Percentiles rank a stretch among this genome's conserved stretches.
Evolutionary conservation across 1,284 basidiomycete genomes (phyloP).

Genomic region (Tilletia indica): DNA sequence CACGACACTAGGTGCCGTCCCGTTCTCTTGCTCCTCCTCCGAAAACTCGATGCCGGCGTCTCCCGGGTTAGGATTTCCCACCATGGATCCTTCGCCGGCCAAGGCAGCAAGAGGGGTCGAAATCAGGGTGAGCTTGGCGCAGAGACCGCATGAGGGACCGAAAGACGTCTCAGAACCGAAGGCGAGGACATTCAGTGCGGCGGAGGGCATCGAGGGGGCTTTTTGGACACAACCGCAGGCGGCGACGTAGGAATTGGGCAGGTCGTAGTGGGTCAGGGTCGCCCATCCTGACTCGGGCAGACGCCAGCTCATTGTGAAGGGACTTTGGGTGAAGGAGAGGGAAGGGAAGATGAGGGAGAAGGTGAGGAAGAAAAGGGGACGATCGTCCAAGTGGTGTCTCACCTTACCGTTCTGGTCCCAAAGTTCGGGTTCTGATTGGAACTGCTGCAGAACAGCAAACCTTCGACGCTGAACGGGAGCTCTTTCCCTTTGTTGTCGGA

Average conservation of each 20-base stretch:
- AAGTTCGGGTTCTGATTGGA: too few species aligned
- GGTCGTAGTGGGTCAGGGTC: conserved; percentile 46
- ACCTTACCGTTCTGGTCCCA: too few species aligned
- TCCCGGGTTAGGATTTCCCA: conserved; percentile 18
- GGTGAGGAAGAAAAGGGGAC: neutral
- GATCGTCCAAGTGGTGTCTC: too few species aligned
- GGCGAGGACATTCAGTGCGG: conserved; percentile 36
- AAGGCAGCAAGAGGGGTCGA: conserved; percentile 32
- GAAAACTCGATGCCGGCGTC: conserved; percentile 37
- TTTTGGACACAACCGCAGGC: conserved; percentile 44
- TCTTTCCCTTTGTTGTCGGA: too few species aligned
- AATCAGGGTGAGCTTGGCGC: conserved; percentile 35
- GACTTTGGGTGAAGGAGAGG: neutral
- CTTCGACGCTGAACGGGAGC: too few species aligned
- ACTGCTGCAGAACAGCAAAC: too few species aligned
- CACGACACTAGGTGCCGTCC: conserved; percentile 33
- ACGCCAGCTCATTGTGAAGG: neutral
- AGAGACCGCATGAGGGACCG: conserved; percentile 39
- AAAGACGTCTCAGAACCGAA: conserved; percentile 41
- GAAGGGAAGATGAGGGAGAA: neutral
- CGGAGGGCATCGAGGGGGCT: conserved; percentile 38
- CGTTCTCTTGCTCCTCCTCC: conserved; percentile 22
- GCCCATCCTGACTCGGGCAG: conserved; percentile 18
- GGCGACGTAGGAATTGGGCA: conserved; percentile 38
- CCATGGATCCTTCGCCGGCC: neutral